phyloP scores from a whole-genome alignment of 192 early-diverging fungal genomes.

The Podila horticola region DNA sequence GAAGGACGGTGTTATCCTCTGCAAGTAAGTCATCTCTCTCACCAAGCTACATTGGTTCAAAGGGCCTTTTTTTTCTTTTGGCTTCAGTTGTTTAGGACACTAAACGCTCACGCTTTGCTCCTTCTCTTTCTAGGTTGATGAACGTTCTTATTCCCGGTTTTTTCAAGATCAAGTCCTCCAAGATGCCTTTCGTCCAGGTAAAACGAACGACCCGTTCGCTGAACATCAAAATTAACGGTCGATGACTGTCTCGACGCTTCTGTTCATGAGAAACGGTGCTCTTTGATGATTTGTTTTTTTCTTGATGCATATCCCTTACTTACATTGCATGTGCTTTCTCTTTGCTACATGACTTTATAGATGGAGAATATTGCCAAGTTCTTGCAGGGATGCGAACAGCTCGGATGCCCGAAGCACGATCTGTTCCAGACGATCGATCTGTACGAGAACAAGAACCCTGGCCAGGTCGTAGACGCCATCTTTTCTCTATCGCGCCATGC shows the following conservation, averaged over 20 bases:
- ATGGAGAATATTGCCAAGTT: conserved; percentile 90
- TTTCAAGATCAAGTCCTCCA: conserved; percentile 70
- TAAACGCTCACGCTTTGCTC: background rate
- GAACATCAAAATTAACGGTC: no score
- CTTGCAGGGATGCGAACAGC: conserved; percentile 63
- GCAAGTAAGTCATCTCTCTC: conserved; percentile 65
- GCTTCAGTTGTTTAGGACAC: background rate
- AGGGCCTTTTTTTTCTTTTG: background rate
- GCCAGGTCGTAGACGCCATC: conserved; percentile 77
- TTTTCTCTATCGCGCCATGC: conserved; percentile 80
- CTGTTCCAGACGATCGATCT: conserved; percentile 87
- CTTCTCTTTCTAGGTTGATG: conserved; percentile 56
- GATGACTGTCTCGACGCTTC: background rate
- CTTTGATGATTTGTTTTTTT: background rate
- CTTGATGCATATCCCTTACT: background rate
- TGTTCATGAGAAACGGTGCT: no score
- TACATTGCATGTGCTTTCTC: background rate
- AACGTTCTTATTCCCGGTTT: conserved; percentile 60
- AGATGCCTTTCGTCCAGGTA: conserved; percentile 80
- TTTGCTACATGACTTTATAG: conserved; percentile 23
- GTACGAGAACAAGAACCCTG: conserved; percentile 79
- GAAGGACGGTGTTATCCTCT: conserved; percentile 80
- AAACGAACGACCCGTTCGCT: background rate
- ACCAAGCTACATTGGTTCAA: background rate
- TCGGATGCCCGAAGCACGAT: conserved; percentile 78